These are phyloP conservation scores for Xylaria sp. DNA, from an alignment of 2,329 filamentous ascomycete species.

Conservation along the genomic window DNA sequence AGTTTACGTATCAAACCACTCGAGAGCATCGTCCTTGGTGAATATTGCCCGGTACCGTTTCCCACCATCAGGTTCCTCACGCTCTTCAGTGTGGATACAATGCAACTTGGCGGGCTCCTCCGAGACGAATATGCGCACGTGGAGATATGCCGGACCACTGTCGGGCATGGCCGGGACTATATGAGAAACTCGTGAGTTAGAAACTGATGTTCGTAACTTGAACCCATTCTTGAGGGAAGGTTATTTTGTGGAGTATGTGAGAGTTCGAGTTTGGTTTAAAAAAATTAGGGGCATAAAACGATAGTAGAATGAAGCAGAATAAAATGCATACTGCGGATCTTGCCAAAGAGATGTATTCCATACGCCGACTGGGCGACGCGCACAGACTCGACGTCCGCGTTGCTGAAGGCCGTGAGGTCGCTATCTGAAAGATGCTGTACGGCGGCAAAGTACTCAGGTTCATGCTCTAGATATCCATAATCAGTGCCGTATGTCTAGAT, in stretches of 20 bases:
- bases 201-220: not conserved
- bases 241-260: not conserved
- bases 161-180: constrained; percentile 53
- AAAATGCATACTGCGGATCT: constrained; percentile 50
- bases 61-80: constrained; percentile 54
- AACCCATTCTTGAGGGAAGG: not conserved
- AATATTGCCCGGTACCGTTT: constrained; percentile 59
- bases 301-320: not conserved
- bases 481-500: not conserved
- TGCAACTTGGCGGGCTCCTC: constrained; percentile 56
- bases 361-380: constrained; percentile 59
- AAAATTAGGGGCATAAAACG: too few species aligned
- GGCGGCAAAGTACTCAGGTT: constrained; percentile 64
- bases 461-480: constrained; percentile 56
- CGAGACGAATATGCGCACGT: constrained; percentile 59
- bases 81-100: constrained; percentile 59
- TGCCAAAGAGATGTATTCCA: constrained; percentile 60
- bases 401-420: constrained; percentile 51
- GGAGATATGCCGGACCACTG: constrained; percentile 54
- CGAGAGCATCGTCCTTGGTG: constrained; percentile 56
- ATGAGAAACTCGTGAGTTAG: not conserved
- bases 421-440: constrained; percentile 53
- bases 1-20: constrained; percentile 64
- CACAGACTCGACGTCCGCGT: constrained; percentile 56
- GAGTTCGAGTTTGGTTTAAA: not conserved